Evolutionary conservation across 192 early-diverging fungal species (phyloP), one percentile per base, ranked within the genome.

Genomic region (Backusella macrospora): DNA sequence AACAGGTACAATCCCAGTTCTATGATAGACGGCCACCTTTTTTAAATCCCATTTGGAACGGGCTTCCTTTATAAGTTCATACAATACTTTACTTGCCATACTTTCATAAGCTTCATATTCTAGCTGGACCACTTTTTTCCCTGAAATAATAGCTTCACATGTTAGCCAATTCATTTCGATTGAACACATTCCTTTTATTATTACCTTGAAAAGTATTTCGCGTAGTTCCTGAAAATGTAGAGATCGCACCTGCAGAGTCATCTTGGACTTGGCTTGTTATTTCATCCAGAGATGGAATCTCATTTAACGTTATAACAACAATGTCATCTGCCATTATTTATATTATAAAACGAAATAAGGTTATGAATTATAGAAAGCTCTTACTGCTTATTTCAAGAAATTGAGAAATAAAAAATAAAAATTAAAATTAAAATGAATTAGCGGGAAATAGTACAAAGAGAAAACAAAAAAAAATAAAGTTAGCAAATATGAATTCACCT

Each of bases 191-290:
- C 52, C 34, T 29, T 4, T 26, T 37, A 40, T 4, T 18, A 34
- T 55, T 42, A 91, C 95, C 93, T 73, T 92, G 78, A 77, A 96
- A 98, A 48, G 82, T 90, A 76, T 93, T 83, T 12, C 96, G 86
- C 0, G 96, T 98, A 0, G 95, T 98, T 13, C 96, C 96, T 16
- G 88, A 86, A 80, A 98, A 98, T 0, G 92, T 93, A 1, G 92
- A 88, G 59, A 96, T 93, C 1, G 96, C 96, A n/a, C 96, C 96
- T 8, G 93, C 93, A 4, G 78, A 77, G 66, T 88, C 86, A 78
- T 85, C 85, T 15, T 89, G 81, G 5, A 95, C 93, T 7, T 87
- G 76, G n/a, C 86, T 75, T 59, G 89, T 81, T 49, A 91, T 85
- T 12, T 77, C 64, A 73, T 90, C 87, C 29, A 92, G 83, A 47